Evolutionary conservation across 2,329 filamentous ascomycete genomes (phyloP).

Genomic region (Didymella pinodella): DNA sequence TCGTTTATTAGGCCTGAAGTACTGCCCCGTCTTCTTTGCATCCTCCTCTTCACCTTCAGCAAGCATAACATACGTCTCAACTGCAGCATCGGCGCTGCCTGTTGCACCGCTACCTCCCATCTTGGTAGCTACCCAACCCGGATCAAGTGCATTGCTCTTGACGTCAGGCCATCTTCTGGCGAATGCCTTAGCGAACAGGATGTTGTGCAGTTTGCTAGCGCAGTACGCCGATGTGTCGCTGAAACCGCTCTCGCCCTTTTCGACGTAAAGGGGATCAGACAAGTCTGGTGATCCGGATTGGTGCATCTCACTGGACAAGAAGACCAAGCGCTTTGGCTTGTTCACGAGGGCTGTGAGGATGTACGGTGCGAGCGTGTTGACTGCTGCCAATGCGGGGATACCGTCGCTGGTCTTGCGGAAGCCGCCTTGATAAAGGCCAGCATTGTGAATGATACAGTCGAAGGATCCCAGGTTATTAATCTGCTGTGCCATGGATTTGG

Average conservation of each 20-base stretch:
- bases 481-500: slow-evolving; percentile 60
- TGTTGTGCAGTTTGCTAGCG: slow-evolving; percentile 65
- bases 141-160: slow-evolving; percentile 59
- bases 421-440: slow-evolving; percentile 58
- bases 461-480: slow-evolving; percentile 61
- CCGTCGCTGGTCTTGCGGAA: slow-evolving; percentile 56
- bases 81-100: slow-evolving; percentile 57
- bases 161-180: slow-evolving; percentile 57
- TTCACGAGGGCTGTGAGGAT: slow-evolving; percentile 62
- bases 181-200: slow-evolving; percentile 64
- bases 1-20: slow-evolving; percentile 48
- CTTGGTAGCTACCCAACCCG: slow-evolving; percentile 65
- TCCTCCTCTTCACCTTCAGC: slow-evolving; percentile 52
- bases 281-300: slow-evolving; percentile 56
- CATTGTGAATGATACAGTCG: slow-evolving; percentile 67
- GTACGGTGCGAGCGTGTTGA: slow-evolving; percentile 67
- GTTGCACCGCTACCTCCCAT: slow-evolving; percentile 61
- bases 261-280: slow-evolving; percentile 52
- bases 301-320: slow-evolving; percentile 62
- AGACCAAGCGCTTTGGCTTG: slow-evolving; percentile 60
- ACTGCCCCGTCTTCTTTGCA: slow-evolving; percentile 49
- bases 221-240: slow-evolving; percentile 56
- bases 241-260: slow-evolving; percentile 47
- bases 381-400: slow-evolving; percentile 60
- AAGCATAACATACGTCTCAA: slow-evolving; percentile 59